Evolutionary conservation across 768 basidiomycete genomes (phyloP).

Genomic region (Hygrocybe coccinea): DNA sequence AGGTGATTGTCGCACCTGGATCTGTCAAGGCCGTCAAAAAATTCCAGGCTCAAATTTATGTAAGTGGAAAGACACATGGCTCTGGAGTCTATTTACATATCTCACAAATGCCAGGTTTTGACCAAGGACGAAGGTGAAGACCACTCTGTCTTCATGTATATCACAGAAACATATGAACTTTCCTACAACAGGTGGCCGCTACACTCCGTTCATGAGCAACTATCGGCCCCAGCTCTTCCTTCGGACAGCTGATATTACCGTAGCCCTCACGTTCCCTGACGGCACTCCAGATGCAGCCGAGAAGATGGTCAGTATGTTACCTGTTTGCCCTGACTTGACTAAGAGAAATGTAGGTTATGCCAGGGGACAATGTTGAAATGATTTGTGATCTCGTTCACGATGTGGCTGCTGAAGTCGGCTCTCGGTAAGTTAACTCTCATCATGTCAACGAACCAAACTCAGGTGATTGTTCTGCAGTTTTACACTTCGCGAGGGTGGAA

Average conservation of each 20-base stretch:
- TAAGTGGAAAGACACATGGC: conserved; percentile 27
- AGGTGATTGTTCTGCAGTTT: conserved; percentile 41
- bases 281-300: conserved; percentile 75
- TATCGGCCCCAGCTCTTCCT: conserved; percentile 95
- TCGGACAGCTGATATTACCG: conserved; percentile 92
- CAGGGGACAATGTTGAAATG: conserved; percentile 96
- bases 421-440: conserved; percentile 44
- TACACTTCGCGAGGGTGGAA: conserved; percentile 92
- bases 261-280: conserved; percentile 77
- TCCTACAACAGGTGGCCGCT: conserved; percentile 57
- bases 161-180: no score
- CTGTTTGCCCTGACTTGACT: background rate
- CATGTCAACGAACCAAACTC: background rate
- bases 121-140: conserved; percentile 73
- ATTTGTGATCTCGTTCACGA: conserved; percentile 77
- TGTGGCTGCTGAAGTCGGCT: conserved; percentile 84
- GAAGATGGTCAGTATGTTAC: conserved; percentile 64
- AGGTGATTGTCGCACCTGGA: conserved; percentile 84
- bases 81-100: background rate
- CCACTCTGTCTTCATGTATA: background rate
- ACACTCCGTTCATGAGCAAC: conserved; percentile 88
- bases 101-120: conserved; percentile 48
- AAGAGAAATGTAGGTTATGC: conserved; percentile 67
- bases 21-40: conserved; percentile 92
- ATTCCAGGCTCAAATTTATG: conserved; percentile 91